Evolutionary conservation across 2,329 filamentous ascomycete species (phyloP).

Genomic region (Remersonia thermophila): DNA sequence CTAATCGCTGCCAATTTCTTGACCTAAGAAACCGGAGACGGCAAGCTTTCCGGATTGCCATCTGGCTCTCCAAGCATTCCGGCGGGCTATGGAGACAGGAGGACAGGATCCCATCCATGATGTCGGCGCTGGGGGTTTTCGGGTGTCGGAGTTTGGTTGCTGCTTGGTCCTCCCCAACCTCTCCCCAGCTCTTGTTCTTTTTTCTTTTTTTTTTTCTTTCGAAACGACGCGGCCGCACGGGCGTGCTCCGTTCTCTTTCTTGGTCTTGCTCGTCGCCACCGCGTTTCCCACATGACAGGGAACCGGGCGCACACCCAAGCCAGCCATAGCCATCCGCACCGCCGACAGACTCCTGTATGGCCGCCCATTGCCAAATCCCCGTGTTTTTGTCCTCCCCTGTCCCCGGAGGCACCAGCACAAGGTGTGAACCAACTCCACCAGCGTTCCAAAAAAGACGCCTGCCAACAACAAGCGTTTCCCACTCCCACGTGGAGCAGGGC

Average conservation of each 20-base stretch:
- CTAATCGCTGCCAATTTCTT: slow-evolving; percentile 38
- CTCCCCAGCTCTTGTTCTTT: slow-evolving; percentile 6
- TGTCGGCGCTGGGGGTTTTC: slow-evolving; percentile 16
- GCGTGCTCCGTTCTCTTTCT: slow-evolving; percentile 1
- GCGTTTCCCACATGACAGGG: background rate
- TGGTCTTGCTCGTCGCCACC: slow-evolving; percentile 1
- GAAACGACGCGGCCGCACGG: background rate
- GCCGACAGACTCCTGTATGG: too few relatives aligned
- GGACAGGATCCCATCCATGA: slow-evolving; percentile 19
- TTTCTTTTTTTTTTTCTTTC: slow-evolving; percentile 3
- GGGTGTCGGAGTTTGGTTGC: slow-evolving; percentile 12
- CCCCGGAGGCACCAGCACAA: too few relatives aligned
- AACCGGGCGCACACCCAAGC: too few relatives aligned
- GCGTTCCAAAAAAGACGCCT: too few relatives aligned
- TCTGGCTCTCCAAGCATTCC: slow-evolving; percentile 28
- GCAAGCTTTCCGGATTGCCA: slow-evolving; percentile 12
- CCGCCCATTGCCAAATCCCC: too few relatives aligned
- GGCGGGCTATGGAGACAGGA: slow-evolving; percentile 29
- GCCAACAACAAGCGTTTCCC: too few relatives aligned
- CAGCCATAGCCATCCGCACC: too few relatives aligned
- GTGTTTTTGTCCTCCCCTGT: too few relatives aligned
- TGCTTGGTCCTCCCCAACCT: slow-evolving; percentile 11
- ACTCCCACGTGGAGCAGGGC: too few relatives aligned
- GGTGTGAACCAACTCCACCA: too few relatives aligned
- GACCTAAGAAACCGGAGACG: slow-evolving; percentile 28